Evolutionary conservation across 2,329 filamentous ascomycete species (phyloP), one percentile per base, ranked within the genome.

Genomic region (Aspergillus aculeatinus): DNA sequence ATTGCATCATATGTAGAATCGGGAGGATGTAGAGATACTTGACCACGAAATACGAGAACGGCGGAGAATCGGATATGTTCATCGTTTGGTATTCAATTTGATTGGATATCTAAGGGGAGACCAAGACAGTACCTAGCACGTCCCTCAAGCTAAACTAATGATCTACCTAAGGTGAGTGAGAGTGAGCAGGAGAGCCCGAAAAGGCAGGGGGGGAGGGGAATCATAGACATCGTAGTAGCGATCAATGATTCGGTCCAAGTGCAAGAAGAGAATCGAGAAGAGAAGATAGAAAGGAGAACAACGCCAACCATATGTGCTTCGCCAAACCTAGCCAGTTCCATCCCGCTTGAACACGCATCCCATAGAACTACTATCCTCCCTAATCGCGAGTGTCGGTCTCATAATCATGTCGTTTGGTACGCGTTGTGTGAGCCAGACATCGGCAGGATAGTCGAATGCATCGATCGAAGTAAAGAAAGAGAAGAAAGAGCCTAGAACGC

Each of bases 71-170:
- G 39, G 1, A 44, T 14, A 9, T n/a, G 14, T 44, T 44, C 14
- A 44, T 44, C 12, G 16, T 16, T 19, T 44, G 39, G 11, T 50
- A 19, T 58, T 62, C 55, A 57, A 53, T 42, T 67, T 60, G 31
- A 64, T 64, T 64, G 63, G 53, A 59, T 66, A 57, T 65, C 57
- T 59, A 62, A 16, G 14, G 6, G 39, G 16, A 16, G 6, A 12
- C 39, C 14, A 44, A 44, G 39, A 44, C 39, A 9, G 5, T 19
- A 44, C 39, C 39, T 44, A 44, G 16, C 7, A 44, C 16, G 14
- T 44, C 14, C 14, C 39, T n/a, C 14, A 44, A 44, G 16, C 39
- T 19, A 44, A 44, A 16, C 63, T 66, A 63, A 55, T 55, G 58
- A 58, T 48, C 33, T 55, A 55, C 57, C 48, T 54, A 57, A 61